A percentile compares a stretch with the other conserved stretches of the same genome.
Conservation (phyloP, 371 early-diverging fungal genomes). For the Choanephora cucurbitarum region DNA sequence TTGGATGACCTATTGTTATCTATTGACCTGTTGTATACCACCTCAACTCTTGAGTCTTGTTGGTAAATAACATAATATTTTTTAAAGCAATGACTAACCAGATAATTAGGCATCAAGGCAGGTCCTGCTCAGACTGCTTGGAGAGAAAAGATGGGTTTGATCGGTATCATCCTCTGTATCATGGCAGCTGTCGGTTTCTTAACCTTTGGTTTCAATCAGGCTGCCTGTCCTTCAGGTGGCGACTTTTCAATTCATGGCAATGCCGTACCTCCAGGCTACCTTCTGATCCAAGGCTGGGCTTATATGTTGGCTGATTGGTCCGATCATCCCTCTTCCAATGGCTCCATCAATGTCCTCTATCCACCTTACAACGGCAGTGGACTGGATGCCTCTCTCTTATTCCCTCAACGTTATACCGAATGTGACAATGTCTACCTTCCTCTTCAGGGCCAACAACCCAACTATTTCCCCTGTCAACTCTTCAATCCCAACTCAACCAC, state of each 20-base stretch:
- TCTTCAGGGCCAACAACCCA: conserved; percentile 39
- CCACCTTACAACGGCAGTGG: conserved; percentile 64
- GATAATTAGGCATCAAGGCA: conserved; percentile 41
- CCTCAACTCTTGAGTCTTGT: neutral
- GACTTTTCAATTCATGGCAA: conserved; percentile 31
- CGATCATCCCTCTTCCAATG: conserved; percentile 46
- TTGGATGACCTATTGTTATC: conserved; percentile 52
- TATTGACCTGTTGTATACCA: conserved; percentile 56
- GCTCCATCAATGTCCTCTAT: conserved; percentile 55
- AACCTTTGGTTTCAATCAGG: conserved; percentile 60
- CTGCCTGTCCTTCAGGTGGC: conserved; percentile 46
- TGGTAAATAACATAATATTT: conserved; percentile 10
- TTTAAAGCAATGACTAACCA: too few relatives aligned
- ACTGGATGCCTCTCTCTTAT: conserved; percentile 58
- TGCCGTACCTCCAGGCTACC: conserved; percentile 39
- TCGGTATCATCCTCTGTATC: conserved; percentile 60
- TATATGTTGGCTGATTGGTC: conserved; percentile 54
- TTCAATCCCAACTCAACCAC: conserved; percentile 49
- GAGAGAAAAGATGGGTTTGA: conserved; percentile 84
- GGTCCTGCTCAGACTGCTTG: conserved; percentile 71
- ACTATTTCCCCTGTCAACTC: conserved; percentile 74
- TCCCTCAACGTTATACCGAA: conserved; percentile 58
- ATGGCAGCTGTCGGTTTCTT: conserved; percentile 58
- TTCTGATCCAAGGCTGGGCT: conserved; percentile 56
- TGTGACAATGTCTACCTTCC: conserved; percentile 63